Evolutionary conservation across 2,329 filamentous ascomycete species (phyloP).

Genomic region (Rutstroemia sp.): DNA sequence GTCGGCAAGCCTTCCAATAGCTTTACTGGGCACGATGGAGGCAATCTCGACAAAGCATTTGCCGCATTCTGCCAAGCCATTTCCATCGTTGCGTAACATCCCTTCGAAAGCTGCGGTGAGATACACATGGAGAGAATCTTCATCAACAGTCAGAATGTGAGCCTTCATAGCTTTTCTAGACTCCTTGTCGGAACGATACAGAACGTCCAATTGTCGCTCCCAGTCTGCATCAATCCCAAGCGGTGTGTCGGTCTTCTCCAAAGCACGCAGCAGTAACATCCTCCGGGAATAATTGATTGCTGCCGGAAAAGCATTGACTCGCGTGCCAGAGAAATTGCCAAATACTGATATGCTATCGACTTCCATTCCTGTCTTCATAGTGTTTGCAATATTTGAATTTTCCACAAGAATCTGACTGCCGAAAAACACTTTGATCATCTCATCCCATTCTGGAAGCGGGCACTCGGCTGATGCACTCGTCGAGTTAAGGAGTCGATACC

Average conservation of each 20-base stretch:
- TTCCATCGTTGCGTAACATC: constrained; percentile 37
- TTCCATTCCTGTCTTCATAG: constrained; percentile 33
- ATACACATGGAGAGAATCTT: constrained; percentile 35
- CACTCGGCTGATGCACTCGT: constrained; percentile 35
- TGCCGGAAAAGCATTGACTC: constrained; percentile 53
- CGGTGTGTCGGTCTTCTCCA: constrained; percentile 24
- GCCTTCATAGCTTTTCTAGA: constrained; percentile 51
- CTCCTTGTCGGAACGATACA: constrained; percentile 61
- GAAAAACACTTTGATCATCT: constrained; percentile 45
- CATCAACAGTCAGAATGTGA: constrained; percentile 41
- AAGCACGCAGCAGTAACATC: constrained; percentile 50
- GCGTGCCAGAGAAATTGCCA: constrained; percentile 34
- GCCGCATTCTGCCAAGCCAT: constrained; percentile 39
- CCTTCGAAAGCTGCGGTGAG: constrained; percentile 51
- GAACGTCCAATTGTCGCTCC: constrained; percentile 70
- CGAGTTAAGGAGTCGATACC: constrained; percentile 56
- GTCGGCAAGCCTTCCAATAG: constrained; percentile 42
- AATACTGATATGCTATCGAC: constrained; percentile 33
- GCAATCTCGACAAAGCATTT: constrained; percentile 47
- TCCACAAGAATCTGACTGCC: constrained; percentile 28
- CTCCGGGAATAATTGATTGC: constrained; percentile 62
- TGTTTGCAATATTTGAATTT: constrained; percentile 26
- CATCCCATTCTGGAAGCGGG: constrained; percentile 43
- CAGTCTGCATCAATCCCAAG: constrained; percentile 66
- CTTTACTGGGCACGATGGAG: constrained; percentile 42